Evolutionary conservation across 202 grass and related monocot species (phyloP).

Genomic region (Dendrocalamus latiflorus): DNA sequence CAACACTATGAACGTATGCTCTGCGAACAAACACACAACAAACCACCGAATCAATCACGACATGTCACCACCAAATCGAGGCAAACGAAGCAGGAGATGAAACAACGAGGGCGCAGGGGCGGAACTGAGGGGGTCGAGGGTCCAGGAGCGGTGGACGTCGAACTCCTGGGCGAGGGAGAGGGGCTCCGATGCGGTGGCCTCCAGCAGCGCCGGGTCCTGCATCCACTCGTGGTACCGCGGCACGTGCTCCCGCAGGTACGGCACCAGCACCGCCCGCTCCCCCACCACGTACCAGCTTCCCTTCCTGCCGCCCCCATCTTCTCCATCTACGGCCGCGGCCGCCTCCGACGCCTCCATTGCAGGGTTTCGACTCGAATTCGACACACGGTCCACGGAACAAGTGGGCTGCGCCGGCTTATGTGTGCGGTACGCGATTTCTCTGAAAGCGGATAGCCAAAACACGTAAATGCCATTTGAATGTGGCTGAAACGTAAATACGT

Average conservation of each 20-base stretch:
- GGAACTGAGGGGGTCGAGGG: slow-evolving; percentile 65
- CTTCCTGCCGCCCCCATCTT: not conserved
- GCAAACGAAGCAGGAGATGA: not conserved
- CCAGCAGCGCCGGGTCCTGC: slow-evolving; percentile 71
- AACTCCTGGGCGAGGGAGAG: slow-evolving; percentile 75
- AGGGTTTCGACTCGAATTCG: not conserved
- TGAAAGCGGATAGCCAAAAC: not conserved
- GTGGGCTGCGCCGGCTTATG: not conserved
- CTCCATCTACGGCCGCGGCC: not conserved
- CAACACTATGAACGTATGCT: slow-evolving; percentile 81
- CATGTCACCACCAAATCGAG: slow-evolving; percentile 1
- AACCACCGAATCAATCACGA: not conserved
- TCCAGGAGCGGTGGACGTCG: slow-evolving; percentile 79
- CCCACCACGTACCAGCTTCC: slow-evolving; percentile 43
- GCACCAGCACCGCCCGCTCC: slow-evolving; percentile 57
- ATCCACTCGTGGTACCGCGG: slow-evolving; percentile 83
- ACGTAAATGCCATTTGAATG: not conserved
- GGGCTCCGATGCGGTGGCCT: slow-evolving; percentile 82
- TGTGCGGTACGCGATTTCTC: fast-evolving
- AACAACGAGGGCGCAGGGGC: not conserved
- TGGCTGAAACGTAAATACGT: no score
- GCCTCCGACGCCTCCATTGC: slow-evolving; percentile 10
- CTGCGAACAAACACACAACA: slow-evolving; percentile 26
- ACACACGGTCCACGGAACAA: not conserved
- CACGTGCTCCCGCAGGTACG: slow-evolving; percentile 86